Evolutionary conservation across 140 eudicot species (phyloP), one percentile per base, ranked within the genome.

Genomic region (Stevia rebaudiana): DNA sequence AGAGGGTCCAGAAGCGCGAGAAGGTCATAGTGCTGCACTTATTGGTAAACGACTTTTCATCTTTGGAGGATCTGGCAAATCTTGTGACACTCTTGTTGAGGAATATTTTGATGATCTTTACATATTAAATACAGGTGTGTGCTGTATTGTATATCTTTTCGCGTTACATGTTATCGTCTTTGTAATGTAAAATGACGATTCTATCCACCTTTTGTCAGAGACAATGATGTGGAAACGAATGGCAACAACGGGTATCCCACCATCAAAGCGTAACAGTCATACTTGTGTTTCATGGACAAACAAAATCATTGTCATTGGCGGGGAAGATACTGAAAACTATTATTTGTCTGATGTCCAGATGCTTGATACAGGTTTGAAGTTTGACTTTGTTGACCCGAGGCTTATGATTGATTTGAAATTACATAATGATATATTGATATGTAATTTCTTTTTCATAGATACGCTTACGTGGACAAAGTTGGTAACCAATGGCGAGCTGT

Each of bases 1-100:
- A 17, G 86, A 92, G 28, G 95, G 83, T 2, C 99, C 99, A 4
- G 88, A 85, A 61, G 84, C 99, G 25, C 79, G 99, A 63, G 99
- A 92, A 85, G 99, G 99, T 18, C 99, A 92, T 74, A 88, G 95
- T 76, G 99, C 99, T 44, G 95, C 97, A n/a, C 83, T 92, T 61
- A 79, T 85, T 51, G 99, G 99, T 48, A 85, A 85, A 83, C 68
- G 95, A 58, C 88, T 92, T 41, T 92, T 92, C 78, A 82, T 92
- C 28, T 92, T 92, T 82, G 99, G 99, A 50, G 99, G 99, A 51
- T 88, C 88, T 37, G 99, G 95, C 51, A 92, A 88, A 70, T 88
- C 87, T 62, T 77, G 65, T 7, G 74, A 71, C 41, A 66, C 76
- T 71, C 73, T 75, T 5, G 70, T 76, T 55, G 97, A 92, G 68